Evolutionary conservation across 371 early-diverging fungal genomes (phyloP).

Genomic region (Circinella umbellata): DNA sequence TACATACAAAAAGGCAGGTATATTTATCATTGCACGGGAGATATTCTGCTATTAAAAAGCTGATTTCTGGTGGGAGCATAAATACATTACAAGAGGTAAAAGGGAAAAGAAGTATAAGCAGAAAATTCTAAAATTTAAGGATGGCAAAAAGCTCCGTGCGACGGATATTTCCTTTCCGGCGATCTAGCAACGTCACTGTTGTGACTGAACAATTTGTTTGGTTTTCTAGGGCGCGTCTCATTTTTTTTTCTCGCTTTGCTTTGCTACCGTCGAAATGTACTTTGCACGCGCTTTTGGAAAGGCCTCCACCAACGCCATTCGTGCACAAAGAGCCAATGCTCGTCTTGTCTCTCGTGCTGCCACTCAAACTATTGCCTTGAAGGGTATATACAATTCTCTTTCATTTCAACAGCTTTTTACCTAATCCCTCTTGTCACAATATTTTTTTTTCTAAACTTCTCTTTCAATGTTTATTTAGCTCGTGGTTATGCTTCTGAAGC

Average conservation of each 20-base stretch:
- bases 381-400: constrained; percentile 21
- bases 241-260: constrained; percentile 11
- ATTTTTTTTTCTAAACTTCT: neutral
- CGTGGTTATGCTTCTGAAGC: constrained; percentile 46
- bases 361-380: constrained; percentile 24
- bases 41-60: neutral
- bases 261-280: constrained; percentile 22
- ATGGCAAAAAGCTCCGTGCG: too few species aligned
- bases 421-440: neutral
- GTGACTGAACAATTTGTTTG: constrained; percentile 1
- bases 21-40: neutral
- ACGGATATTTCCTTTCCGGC: too few species aligned
- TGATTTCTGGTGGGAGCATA: neutral
- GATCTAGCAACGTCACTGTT: neutral
- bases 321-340: constrained; percentile 31
- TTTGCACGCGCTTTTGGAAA: constrained; percentile 41
- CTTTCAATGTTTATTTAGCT: constrained; percentile 19
- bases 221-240: constrained; percentile 1
- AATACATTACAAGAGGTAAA: too few species aligned
- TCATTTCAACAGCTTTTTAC: neutral
- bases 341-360: constrained; percentile 27
- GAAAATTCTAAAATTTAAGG: neutral
- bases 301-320: constrained; percentile 36
- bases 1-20: neutral
- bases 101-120: neutral